Conservation (phyloP, 2,329 filamentous ascomycete genomes). For the Alternaria ethzedia region DNA sequence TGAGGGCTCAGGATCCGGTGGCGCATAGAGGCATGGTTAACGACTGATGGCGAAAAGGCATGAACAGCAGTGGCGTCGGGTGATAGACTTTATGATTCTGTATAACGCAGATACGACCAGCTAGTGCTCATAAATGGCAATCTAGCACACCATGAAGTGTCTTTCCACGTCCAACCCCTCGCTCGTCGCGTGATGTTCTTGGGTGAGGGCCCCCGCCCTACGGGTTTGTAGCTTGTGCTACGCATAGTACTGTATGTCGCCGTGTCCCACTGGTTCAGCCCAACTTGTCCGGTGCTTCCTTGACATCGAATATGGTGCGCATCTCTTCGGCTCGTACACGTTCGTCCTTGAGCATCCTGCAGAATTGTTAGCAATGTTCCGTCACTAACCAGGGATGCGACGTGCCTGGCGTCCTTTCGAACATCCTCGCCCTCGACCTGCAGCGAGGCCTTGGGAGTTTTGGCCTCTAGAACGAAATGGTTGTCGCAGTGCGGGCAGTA, state of each 20-base stretch:
- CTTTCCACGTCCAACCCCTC: conserved; percentile 7
- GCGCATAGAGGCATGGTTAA: conserved; percentile 14
- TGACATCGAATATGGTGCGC: conserved; percentile 77
- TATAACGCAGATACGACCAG: conserved; percentile 34
- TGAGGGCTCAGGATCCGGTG: conserved; percentile 42
- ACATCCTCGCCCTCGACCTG: conserved; percentile 92
- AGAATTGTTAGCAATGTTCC: conserved; percentile 4
- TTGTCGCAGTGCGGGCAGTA: conserved; percentile 99
- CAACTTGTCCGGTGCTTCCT: conserved; percentile 75
- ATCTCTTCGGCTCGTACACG: conserved; percentile 67
- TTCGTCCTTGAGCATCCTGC: conserved; percentile 88
- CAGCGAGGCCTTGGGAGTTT: conserved; percentile 80
- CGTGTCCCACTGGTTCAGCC: conserved; percentile 59
- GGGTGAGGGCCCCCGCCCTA: not conserved
- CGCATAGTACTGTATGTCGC: not conserved
- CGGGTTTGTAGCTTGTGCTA: not conserved
- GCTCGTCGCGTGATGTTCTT: conserved; percentile 16
- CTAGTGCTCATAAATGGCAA: conserved; percentile 37
- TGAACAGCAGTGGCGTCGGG: conserved; percentile 41
- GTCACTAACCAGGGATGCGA: not conserved
- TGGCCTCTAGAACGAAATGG: conserved; percentile 91
- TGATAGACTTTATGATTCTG: conserved; percentile 39
- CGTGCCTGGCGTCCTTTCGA: conserved; percentile 74
- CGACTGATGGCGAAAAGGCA: conserved; percentile 31
- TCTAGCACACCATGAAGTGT: conserved; percentile 21